Evolutionary conservation across 2,329 filamentous ascomycete species (phyloP).

Genomic region (Phaeophleospora eucalypticola): DNA sequence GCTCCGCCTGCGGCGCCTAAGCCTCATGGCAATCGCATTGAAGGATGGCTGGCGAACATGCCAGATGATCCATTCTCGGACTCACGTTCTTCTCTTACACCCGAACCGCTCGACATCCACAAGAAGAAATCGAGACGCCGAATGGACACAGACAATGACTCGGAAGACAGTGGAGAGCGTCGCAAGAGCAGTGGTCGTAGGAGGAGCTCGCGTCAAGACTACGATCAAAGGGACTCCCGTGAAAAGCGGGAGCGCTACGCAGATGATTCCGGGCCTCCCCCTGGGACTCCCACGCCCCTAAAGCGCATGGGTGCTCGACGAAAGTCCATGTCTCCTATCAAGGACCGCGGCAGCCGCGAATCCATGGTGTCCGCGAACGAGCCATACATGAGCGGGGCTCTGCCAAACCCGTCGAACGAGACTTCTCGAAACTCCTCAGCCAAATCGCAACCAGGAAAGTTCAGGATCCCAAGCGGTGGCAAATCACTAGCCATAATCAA

Average conservation of each 20-base stretch:
- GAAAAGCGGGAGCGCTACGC: conserved; percentile 11
- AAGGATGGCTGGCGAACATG: conserved; percentile 55
- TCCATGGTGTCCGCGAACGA: conserved; percentile 9
- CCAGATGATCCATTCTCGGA: conserved; percentile 35
- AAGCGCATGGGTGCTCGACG: conserved; percentile 35
- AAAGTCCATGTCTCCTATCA: conserved; percentile 40
- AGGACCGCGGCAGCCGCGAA: conserved; percentile 25
- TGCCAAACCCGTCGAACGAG: conserved; percentile 8
- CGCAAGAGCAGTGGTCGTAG: conserved; percentile 20
- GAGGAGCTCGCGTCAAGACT: conserved; percentile 19
- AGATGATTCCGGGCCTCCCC: conserved; percentile 5
- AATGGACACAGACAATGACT: conserved; percentile 7
- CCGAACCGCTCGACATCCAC: conserved; percentile 27
- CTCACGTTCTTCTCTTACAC: conserved; percentile 30
- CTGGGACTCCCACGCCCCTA: conserved; percentile 27
- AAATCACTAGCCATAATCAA: conserved; percentile 56
- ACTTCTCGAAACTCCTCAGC: conserved; percentile 11
- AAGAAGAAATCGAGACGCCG: conserved; percentile 20
- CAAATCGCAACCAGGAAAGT: conserved; percentile 9
- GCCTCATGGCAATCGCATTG: conserved; percentile 51
- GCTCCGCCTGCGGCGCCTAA: conserved; percentile 33
- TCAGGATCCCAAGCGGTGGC: conserved; percentile 45
- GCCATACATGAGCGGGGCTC: conserved; percentile 19
- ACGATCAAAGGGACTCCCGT: conserved; percentile 2
- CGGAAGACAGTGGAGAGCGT: conserved; percentile 7